Base-by-base conservation (phyloP, 306 rosid genomes). In the Chamaecrista fasciculata region DNA sequence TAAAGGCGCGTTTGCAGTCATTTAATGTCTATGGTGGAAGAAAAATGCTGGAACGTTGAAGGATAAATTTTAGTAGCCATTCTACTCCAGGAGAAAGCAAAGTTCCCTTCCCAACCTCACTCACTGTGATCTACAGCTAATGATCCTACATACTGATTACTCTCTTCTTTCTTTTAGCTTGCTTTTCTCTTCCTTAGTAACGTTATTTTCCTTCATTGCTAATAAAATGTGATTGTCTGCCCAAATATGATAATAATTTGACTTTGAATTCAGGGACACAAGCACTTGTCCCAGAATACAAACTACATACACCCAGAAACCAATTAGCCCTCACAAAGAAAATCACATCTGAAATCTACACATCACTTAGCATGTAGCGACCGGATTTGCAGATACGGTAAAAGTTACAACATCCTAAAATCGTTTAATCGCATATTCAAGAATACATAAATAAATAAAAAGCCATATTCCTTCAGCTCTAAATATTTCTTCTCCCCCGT, bases 381-480 rank as follows among this genome's bases (percentile, higher is more conserved):
- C 42, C 60, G 33, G 53, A 75, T 66, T 71, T 10, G 48, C 47
- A 67, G 21, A 53, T 31, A 21, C 48, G n/a, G n/a, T n/a, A n/a
- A n/a, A n/a, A n/a, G n/a, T n/a, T n/a, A n/a, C n/a, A 51, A 62
- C 58, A 71, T 65, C 63, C 76, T 24, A 36, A 49, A 61, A 47
- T 8, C 15, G 23, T 36, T 34, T 42, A 59, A 69, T 63, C 59
- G 19, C 25, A 29, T 29, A 46, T 47, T 48, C 29, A 66, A 31
- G n/a, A n/a, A n/a, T n/a, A n/a, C n/a, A n/a, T n/a, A n/a, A 19
- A 6, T 72, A 23, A 20, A 6, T 8, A 19, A 52, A 31, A 3
- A 1, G 0, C 3, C 12, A 31, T 12, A 6, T 52, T 29, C 8
- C 3, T 51, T 11, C 12, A 8, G 4, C 31, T 36, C 10, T 18